phyloP scores from a whole-genome alignment of 768 basidiomycete species.

The Harrya chromipes region DNA sequence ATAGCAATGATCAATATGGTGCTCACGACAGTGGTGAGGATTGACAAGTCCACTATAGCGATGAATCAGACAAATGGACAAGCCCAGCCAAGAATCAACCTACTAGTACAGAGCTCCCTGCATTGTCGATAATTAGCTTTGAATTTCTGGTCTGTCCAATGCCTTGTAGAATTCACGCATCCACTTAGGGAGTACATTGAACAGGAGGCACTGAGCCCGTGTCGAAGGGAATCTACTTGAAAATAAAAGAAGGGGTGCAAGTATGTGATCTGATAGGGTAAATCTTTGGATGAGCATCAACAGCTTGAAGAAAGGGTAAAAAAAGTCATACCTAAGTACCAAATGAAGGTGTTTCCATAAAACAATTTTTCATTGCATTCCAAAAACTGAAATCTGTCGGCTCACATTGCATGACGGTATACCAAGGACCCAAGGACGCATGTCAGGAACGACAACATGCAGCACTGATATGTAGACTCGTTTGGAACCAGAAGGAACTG shows the following conservation, averaged over 20 bases:
- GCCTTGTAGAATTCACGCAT: no score
- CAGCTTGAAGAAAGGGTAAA: background rate
- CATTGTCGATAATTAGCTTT: slow-evolving; percentile 41
- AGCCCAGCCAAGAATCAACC: slow-evolving; percentile 47
- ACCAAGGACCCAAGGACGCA: slow-evolving; percentile 33
- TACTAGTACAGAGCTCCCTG: slow-evolving; percentile 41
- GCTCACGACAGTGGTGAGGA: slow-evolving; percentile 31
- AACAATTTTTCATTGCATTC: slow-evolving; percentile 3
- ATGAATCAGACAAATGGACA: slow-evolving; percentile 35
- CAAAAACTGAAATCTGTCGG: background rate
- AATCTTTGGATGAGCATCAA: background rate
- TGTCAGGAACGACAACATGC: slow-evolving; percentile 31
- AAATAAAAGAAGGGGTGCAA: slow-evolving; percentile 16
- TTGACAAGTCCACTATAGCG: slow-evolving; percentile 43
- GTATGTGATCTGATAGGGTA: slow-evolving; percentile 32
- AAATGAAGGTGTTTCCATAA: slow-evolving; percentile 1
- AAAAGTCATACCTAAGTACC: background rate
- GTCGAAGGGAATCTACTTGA: slow-evolving; percentile 41
- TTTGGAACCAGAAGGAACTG: slow-evolving; percentile 40
- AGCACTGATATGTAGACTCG: slow-evolving; percentile 35
- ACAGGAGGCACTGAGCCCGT: slow-evolving; percentile 39
- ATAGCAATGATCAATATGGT: slow-evolving; percentile 42
- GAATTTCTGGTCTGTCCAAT: no score
- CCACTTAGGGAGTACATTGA: slow-evolving; percentile 52
- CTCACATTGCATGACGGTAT: background rate